These are phyloP conservation scores for Cenchrus fungigraminus DNA, from an alignment of 176 grass and related monocot species.

Conservation along the genomic window DNA sequence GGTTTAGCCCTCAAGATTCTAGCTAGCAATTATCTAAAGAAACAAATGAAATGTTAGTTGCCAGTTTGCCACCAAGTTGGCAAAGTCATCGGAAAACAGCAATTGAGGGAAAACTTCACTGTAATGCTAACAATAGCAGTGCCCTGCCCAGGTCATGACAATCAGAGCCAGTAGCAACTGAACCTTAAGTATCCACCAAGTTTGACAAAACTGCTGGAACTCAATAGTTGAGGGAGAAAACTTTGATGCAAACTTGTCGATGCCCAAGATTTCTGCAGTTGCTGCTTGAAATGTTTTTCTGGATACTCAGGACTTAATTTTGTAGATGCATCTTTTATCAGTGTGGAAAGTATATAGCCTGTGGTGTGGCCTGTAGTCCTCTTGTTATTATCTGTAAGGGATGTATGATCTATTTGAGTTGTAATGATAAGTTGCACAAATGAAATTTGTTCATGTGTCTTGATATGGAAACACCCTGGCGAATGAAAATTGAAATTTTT, in stretches of 20 bases:
- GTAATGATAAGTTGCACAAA: conserved; percentile 35
- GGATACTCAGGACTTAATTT: conserved; percentile 21
- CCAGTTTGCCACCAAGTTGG: conserved; percentile 47
- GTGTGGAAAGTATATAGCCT: conserved; percentile 31
- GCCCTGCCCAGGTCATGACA: conserved; percentile 45
- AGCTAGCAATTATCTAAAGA: conserved; percentile 75
- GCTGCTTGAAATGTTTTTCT: conserved; percentile 22
- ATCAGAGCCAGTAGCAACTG: conserved; percentile 58
- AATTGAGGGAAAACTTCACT: conserved; percentile 40
- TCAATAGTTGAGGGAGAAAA: conserved; percentile 47
- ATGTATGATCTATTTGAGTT: conserved; percentile 38
- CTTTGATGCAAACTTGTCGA: conserved; percentile 49
- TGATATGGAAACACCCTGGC: neutral
- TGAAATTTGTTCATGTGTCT: conserved; percentile 12
- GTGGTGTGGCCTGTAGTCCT: neutral
- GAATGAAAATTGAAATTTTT: neutral
- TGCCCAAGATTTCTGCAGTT: conserved; percentile 47
- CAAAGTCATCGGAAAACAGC: conserved; percentile 42
- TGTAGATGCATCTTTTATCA: conserved; percentile 38
- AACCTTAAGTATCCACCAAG: conserved; percentile 55
- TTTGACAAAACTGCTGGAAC: conserved; percentile 43
- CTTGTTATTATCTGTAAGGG: conserved; percentile 29
- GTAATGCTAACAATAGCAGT: conserved; percentile 45
- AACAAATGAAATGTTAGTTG: conserved; percentile 63
- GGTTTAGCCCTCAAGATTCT: conserved; percentile 61